phyloP scores from a whole-genome alignment of 139 green algal genomes.

The Pseudopediastrum boryanum region DNA sequence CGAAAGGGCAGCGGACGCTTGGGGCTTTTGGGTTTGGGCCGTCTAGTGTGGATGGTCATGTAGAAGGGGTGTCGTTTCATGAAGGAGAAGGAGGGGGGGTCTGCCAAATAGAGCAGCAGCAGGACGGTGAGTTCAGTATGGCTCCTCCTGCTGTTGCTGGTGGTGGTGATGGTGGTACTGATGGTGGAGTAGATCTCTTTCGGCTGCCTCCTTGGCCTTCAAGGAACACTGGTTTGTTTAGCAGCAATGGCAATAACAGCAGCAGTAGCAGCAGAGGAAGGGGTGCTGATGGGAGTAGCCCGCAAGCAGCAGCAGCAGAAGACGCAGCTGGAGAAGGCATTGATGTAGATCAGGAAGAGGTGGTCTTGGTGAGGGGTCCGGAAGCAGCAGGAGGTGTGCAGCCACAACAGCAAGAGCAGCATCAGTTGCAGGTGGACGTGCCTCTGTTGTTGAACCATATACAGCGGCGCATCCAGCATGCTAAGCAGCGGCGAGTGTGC shows the following conservation, averaged over 20 bases:
- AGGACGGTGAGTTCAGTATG: background rate
- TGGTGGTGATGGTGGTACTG: too few relatives aligned
- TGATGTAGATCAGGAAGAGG: background rate
- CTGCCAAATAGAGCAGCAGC: constrained; percentile 22
- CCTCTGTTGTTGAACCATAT: background rate
- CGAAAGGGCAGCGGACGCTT: too few relatives aligned
- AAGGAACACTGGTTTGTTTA: background rate
- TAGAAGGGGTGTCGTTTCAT: too few relatives aligned
- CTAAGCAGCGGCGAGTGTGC: background rate
- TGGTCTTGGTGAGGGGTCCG: background rate
- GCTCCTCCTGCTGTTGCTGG: background rate
- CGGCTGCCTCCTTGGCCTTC: too few relatives aligned
- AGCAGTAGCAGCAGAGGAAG: constrained; percentile 1
- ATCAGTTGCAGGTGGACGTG: background rate
- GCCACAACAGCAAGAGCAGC: background rate
- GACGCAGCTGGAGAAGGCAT: background rate
- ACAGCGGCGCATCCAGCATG: too few relatives aligned
- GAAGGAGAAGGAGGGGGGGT: too few relatives aligned
- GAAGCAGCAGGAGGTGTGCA: too few relatives aligned
- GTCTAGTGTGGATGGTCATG: too few relatives aligned
- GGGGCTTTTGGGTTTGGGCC: too few relatives aligned
- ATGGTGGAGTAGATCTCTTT: too few relatives aligned
- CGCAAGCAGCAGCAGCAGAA: background rate
- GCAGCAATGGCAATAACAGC: constrained; percentile 5
- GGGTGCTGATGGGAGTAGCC: background rate